phyloP scores from a whole-genome alignment of 371 early-diverging fungal genomes.

The Mortierella sp. region DNA sequence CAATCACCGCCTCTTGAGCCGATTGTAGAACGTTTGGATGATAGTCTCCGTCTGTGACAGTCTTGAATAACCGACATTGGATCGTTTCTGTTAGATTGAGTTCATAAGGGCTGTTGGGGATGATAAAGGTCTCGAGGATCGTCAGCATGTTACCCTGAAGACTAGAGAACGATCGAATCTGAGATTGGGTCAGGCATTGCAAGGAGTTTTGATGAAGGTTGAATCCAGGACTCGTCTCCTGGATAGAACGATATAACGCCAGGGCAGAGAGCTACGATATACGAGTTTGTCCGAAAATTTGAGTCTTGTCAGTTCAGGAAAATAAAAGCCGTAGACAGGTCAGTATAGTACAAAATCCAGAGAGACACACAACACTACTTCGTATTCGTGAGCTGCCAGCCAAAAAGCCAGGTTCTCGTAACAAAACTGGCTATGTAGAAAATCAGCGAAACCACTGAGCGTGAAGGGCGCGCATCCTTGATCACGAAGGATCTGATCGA shows the following conservation, averaged over 20 bases:
- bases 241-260: conserved; percentile 14
- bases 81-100: conserved; percentile 35
- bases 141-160: conserved; percentile 36
- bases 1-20: conserved; percentile 16
- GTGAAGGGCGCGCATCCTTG: conserved; percentile 24
- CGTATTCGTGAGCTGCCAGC: conserved; percentile 29
- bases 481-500: conserved; percentile 18
- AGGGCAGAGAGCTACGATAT: conserved; percentile 25
- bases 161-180: conserved; percentile 26
- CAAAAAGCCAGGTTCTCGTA: conserved; percentile 43
- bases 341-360: not conserved
- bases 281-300: too few relatives aligned
- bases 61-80: conserved; percentile 22
- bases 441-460: conserved; percentile 22
- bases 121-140: conserved; percentile 39
- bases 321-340: too few relatives aligned
- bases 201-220: conserved; percentile 25
- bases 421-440: conserved; percentile 28
- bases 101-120: conserved; percentile 29
- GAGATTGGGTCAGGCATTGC: conserved; percentile 13
- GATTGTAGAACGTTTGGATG: conserved; percentile 25
- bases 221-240: conserved; percentile 21
- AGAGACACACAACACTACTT: not conserved
- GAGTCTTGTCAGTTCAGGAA: too few relatives aligned
- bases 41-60: conserved; percentile 32